Conservation (phyloP, 2,329 filamentous ascomycete species). For the Phoma sp. region DNA sequence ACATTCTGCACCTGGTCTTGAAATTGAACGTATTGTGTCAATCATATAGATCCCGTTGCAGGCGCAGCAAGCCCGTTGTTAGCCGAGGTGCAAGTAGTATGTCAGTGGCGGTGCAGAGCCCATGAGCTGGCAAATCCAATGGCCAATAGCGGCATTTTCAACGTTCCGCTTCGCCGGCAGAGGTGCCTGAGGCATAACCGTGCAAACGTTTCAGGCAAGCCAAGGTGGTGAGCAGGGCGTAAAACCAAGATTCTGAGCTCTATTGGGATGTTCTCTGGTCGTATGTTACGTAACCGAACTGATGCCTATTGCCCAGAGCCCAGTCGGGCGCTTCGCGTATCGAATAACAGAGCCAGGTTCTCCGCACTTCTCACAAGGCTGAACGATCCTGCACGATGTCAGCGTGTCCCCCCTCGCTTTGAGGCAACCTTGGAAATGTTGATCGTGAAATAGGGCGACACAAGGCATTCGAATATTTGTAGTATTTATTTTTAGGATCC, state of each 20-base stretch:
- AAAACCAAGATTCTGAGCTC: not conserved
- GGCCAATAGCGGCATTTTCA: not conserved
- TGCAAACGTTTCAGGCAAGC: not conserved
- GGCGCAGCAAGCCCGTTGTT: not conserved
- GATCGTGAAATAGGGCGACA: too few species aligned
- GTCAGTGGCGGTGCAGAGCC: not conserved
- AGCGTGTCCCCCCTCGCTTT: too few species aligned
- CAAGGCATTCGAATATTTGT: too few species aligned
- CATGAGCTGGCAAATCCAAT: not conserved
- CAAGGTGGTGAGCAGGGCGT: not conserved
- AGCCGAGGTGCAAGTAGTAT: constrained; percentile 1
- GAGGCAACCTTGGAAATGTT: too few species aligned
- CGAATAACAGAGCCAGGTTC: not conserved
- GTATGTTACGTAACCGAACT: not conserved
- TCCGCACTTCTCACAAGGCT: too few species aligned
- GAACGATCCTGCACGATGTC: too few species aligned
- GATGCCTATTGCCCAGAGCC: too few species aligned
- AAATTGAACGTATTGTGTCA: not conserved
- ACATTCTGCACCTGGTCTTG: not conserved
- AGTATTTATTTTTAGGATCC: not conserved
- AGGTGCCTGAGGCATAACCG: not conserved
- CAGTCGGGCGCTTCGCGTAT: not conserved
- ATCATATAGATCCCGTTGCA: not conserved
- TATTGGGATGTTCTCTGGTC: not conserved
- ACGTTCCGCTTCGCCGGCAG: not conserved